These are phyloP conservation scores for Williopsis jadinii DNA, from an alignment of 1,139 yeast species.

Conservation along the genomic window DNA sequence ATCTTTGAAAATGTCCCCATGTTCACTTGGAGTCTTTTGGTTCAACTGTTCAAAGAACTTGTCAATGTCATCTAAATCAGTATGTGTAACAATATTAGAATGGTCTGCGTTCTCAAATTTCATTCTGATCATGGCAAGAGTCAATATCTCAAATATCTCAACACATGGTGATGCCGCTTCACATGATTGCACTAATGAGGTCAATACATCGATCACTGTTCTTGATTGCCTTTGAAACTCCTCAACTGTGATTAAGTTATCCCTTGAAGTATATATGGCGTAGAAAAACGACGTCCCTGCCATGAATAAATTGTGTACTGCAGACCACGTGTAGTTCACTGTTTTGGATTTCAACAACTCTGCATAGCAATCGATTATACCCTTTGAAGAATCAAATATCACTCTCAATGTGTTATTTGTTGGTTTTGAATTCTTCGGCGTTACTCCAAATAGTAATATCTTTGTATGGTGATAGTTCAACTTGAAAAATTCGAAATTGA, in stretches of 20 bases:
- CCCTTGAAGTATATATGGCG: constrained; percentile 61
- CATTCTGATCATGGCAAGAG: constrained; percentile 64
- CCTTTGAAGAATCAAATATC: constrained; percentile 60
- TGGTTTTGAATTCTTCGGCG: constrained; percentile 59
- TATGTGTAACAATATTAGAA: background rate
- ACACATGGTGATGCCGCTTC: constrained; percentile 73
- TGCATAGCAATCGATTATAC: constrained; percentile 57
- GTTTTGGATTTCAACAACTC: constrained; percentile 47
- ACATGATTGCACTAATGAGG: constrained; percentile 59
- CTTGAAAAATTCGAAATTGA: constrained; percentile 60
- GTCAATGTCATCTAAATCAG: constrained; percentile 20
- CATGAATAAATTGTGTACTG: constrained; percentile 81
- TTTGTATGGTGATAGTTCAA: constrained; percentile 75
- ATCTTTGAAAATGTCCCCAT: constrained; percentile 8
- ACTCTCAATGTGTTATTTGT: constrained; percentile 45
- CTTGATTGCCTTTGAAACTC: constrained; percentile 48
- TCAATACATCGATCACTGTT: constrained; percentile 54
- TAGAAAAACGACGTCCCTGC: constrained; percentile 83
- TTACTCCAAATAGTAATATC: constrained; percentile 65
- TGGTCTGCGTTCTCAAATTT: constrained; percentile 36
- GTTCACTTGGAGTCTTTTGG: constrained; percentile 14
- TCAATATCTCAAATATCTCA: constrained; percentile 63
- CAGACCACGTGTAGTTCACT: constrained; percentile 89
- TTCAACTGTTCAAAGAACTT: constrained; percentile 19
- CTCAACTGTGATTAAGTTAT: constrained; percentile 40